Conservation (phyloP, 177 flowering plant species). For the Vitis hybrid region DNA sequence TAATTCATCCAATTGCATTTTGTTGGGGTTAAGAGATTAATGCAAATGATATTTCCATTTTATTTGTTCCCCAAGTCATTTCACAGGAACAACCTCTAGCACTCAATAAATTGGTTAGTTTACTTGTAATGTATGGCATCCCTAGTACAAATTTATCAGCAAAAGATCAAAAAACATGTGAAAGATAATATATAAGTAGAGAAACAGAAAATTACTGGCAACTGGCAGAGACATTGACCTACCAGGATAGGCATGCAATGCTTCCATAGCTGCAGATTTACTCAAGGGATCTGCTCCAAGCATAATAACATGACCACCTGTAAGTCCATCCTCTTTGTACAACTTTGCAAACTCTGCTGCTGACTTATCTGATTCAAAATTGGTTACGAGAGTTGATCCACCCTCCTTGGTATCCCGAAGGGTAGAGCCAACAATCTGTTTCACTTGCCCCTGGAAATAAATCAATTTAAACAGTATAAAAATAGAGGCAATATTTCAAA, state of each 20-base stretch:
- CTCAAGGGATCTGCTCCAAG: slow-evolving; percentile 93
- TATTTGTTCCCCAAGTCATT: neutral
- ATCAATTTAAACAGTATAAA: neutral
- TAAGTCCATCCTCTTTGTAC: slow-evolving; percentile 75
- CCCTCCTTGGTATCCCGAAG: slow-evolving; percentile 67
- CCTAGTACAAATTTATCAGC: neutral
- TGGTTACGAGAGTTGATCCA: slow-evolving; percentile 61
- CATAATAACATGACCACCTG: slow-evolving; percentile 96
- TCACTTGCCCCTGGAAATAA: slow-evolving; percentile 83
- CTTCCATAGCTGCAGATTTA: slow-evolving; percentile 77
- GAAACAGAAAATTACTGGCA: neutral
- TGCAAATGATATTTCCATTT: neutral
- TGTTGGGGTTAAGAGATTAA: neutral
- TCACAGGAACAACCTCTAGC: neutral
- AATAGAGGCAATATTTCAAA: neutral
- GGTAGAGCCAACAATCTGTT: slow-evolving; percentile 98
- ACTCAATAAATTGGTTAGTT: neutral
- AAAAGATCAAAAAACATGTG: neutral
- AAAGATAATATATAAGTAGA: neutral
- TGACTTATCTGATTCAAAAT: slow-evolving; percentile 89
- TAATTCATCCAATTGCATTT: too few relatives aligned
- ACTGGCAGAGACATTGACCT: slow-evolving; percentile 3
- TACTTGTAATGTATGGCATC: neutral
- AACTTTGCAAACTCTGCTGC: slow-evolving; percentile 80
- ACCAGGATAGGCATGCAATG: slow-evolving; percentile 91